phyloP scores from a whole-genome alignment of 371 early-diverging fungal species.

The Mucor racemosus region DNA sequence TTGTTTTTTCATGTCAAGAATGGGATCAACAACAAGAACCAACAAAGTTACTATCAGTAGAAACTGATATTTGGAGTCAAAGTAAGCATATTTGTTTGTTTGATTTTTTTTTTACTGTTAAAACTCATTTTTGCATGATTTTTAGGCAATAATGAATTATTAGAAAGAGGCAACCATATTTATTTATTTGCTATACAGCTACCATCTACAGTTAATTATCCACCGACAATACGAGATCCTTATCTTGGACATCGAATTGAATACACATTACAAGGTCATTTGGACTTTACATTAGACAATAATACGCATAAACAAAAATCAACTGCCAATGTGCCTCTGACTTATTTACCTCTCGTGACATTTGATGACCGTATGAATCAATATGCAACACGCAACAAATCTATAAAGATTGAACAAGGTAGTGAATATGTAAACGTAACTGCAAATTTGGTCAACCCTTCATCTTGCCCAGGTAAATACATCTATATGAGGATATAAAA shows the following conservation, averaged over 20 bases:
- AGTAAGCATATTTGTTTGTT: background rate
- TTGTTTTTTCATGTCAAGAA: constrained; percentile 43
- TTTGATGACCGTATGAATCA: constrained; percentile 10
- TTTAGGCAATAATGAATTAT: background rate
- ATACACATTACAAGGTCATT: constrained; percentile 43
- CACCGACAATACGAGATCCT: constrained; percentile 43
- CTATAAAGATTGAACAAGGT: constrained; percentile 17
- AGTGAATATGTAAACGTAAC: constrained; percentile 30
- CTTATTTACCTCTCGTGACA: constrained; percentile 45
- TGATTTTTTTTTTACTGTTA: background rate
- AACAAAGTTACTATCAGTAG: constrained; percentile 36
- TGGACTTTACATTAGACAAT: constrained; percentile 17
- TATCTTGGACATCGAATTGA: constrained; percentile 42
- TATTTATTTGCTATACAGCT: constrained; percentile 52
- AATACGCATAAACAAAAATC: constrained; percentile 17
- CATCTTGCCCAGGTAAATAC: constrained; percentile 49
- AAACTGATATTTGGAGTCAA: constrained; percentile 32
- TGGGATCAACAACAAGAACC: constrained; percentile 18
- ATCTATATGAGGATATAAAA: constrained; percentile 8
- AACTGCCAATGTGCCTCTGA: constrained; percentile 25
- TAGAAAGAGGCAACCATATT: constrained; percentile 40
- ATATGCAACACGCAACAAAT: constrained; percentile 10
- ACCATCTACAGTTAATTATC: constrained; percentile 44
- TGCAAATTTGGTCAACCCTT: constrained; percentile 40
- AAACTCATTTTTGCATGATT: background rate